These are phyloP conservation scores for Chenopodium formosanum DNA, from an alignment of 148 eudicot genomes.

Conservation along the genomic window DNA sequence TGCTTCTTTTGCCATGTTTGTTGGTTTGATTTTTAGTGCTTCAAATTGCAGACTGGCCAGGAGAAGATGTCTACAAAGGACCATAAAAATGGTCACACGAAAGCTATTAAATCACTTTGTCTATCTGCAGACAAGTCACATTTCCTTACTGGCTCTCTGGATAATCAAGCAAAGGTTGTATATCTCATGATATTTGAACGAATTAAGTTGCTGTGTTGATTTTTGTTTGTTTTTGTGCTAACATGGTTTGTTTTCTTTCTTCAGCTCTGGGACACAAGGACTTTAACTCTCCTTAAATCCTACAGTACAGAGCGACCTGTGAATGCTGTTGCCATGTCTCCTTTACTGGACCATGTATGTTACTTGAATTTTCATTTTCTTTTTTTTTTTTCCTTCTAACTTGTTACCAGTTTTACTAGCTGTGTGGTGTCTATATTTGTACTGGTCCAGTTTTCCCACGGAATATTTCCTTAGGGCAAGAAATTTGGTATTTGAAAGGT, in stretches of 20 bases:
- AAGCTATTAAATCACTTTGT: conserved; percentile 66
- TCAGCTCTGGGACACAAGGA: conserved; percentile 89
- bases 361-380: background rate
- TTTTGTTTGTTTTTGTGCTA: background rate
- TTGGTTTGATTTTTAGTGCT: background rate
- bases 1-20: conserved; percentile 3
- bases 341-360: conserved; percentile 88
- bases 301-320: conserved; percentile 80
- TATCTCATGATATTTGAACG: conserved; percentile 1
- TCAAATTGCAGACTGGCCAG: conserved; percentile 64
- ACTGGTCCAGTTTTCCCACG: too few species aligned
- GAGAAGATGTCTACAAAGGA: conserved; percentile 62
- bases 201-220: background rate
- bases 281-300: conserved; percentile 74
- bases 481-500: background rate
- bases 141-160: conserved; percentile 83
- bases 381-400: background rate
- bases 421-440: background rate
- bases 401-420: background rate
- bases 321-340: conserved; percentile 92
- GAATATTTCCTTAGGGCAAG: too few species aligned
- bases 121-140: conserved; percentile 82
- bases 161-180: conserved; percentile 84
- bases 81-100: conserved; percentile 67
- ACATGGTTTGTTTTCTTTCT: conserved; percentile 12